Percentiles rank a stretch among this genome's conserved stretches.
Evolutionary conservation across 108 stramenopile genomes (phyloP).

Genomic region (Cyclotella choctawhatcheeana): DNA sequence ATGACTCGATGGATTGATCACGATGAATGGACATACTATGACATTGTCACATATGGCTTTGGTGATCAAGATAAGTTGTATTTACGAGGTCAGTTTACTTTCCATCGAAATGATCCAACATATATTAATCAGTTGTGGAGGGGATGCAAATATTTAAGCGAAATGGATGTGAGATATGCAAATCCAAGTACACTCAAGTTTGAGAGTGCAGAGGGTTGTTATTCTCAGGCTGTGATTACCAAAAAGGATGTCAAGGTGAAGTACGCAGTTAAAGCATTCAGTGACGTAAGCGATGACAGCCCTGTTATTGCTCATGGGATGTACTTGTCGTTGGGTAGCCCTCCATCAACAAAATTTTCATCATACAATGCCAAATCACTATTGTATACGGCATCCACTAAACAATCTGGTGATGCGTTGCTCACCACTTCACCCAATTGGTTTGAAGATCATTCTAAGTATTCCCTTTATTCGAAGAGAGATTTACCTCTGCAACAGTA

Average conservation of each 20-base stretch:
- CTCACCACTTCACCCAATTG: constrained; percentile 52
- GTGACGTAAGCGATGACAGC: constrained; percentile 70
- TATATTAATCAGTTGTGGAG: constrained; percentile 87
- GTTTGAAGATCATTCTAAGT: constrained; percentile 63
- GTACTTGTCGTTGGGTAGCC: constrained; percentile 45
- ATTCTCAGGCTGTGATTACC: constrained; percentile 75
- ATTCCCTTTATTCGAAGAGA: constrained; percentile 42
- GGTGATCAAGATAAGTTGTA: constrained; percentile 94
- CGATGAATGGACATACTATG: constrained; percentile 83
- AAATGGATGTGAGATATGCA: constrained; percentile 79
- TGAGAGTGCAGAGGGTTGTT: constrained; percentile 94
- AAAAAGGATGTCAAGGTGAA: constrained; percentile 80
- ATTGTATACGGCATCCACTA: constrained; percentile 65
- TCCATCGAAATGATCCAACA: constrained; percentile 81
- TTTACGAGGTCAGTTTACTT: constrained; percentile 92
- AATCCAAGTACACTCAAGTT: constrained; percentile 58
- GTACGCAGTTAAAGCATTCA: constrained; percentile 88
- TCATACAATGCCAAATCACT: constrained; percentile 49
- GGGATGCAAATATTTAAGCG: constrained; percentile 78
- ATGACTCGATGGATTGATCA: constrained; percentile 80
- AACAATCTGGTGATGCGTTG: constrained; percentile 40
- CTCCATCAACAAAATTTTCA: neutral
- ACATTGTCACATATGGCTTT: constrained; percentile 92
- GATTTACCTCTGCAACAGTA: constrained; percentile 57
- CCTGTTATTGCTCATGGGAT: constrained; percentile 73